Conservation (phyloP, 805 yeast genomes). For the Zygotorulaspora florentina region DNA sequence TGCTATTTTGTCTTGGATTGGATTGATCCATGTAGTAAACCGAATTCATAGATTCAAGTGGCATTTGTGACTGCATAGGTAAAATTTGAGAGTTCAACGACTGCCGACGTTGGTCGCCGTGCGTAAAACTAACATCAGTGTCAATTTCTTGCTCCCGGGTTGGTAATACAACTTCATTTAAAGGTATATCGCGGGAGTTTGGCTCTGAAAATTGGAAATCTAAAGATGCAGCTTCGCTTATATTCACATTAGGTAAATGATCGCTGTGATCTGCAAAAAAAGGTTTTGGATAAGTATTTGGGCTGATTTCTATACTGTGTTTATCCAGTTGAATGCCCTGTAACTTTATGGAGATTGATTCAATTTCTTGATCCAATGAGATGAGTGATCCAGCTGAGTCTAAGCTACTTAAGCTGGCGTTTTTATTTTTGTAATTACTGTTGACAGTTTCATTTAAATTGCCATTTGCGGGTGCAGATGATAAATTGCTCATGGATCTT, state of each 20-base stretch:
- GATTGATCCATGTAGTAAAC: conserved; percentile 21
- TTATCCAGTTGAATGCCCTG: conserved; percentile 14
- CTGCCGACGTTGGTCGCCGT: not conserved
- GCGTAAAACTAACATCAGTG: conserved; percentile 1
- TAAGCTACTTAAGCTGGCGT: conserved; percentile 17
- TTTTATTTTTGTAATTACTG: conserved; percentile 8
- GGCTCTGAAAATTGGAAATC: conserved; percentile 16
- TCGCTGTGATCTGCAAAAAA: conserved; percentile 12
- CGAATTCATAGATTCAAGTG: conserved; percentile 3
- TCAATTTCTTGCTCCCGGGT: conserved; percentile 5
- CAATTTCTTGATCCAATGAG: conserved; percentile 14
- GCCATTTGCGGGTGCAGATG: conserved; percentile 3
- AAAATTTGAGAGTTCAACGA: conserved; percentile 5
- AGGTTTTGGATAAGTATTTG: conserved; percentile 18
- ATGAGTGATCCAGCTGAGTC: conserved; percentile 16
- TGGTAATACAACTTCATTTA: conserved; percentile 13
- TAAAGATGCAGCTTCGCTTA: conserved; percentile 19
- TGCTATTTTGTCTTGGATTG: conserved; percentile 7
- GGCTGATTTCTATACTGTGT: conserved; percentile 11
- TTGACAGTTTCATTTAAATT: conserved; percentile 4
- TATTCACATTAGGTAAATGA: conserved; percentile 17
- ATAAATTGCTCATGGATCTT: conserved; percentile 4
- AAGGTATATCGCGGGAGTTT: conserved; percentile 23
- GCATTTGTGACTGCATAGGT: conserved; percentile 7
- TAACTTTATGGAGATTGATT: conserved; percentile 10